Base-by-base conservation (phyloP, 2,329 filamentous ascomycete genomes). In the Cercospora sp. region DNA sequence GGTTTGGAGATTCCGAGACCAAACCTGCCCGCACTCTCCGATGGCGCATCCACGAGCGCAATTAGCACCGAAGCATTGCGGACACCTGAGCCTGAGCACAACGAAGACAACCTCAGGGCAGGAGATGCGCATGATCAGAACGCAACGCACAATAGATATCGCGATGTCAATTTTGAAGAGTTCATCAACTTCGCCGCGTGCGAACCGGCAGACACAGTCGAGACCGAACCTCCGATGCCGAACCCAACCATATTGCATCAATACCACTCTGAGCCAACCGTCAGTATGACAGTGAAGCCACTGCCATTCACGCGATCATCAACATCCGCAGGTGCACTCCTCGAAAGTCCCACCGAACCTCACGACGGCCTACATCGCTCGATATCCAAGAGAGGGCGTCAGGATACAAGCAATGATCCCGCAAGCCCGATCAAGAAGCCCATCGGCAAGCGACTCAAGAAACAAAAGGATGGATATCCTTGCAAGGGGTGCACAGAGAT, bases 391-490 rank as follows among this genome's bases (percentile, higher is more conserved):
- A 59, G 31, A 48, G 12, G 42, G 5, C 64, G 64, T 36, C 45
- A 42, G 26, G 63, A 65, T 3, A 64, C 67, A 3, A 67, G 59
- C 31, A 53, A 39, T 20, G 42, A 51, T 3, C 36, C 36, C 39
- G 31, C 33, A 4, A 60, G 45, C 33, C 1, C 39, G 57, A 12
- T 7, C 18, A 9, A 20, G 28, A 39, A 12, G 6, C 13, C 31
- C 28, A 12, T 10, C 16, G 10, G 7, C 3, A 60, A 66, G 13
- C 60, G 68, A 1, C 39, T 53, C 2, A 67, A 67, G 39, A 63
- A 61, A 20, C 26, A 57, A 6, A 45, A 60, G 18, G 45, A 20
- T 26, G 68, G 68, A 31, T 70, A 58, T 31, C 65, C 68, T 2
- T 70, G 68, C 23, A 26, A 2, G 8, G 26, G 53, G 1, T 67